Evolutionary conservation across 164 flowering plant species (phyloP).

Genomic region (Stephania yunnanensis): DNA sequence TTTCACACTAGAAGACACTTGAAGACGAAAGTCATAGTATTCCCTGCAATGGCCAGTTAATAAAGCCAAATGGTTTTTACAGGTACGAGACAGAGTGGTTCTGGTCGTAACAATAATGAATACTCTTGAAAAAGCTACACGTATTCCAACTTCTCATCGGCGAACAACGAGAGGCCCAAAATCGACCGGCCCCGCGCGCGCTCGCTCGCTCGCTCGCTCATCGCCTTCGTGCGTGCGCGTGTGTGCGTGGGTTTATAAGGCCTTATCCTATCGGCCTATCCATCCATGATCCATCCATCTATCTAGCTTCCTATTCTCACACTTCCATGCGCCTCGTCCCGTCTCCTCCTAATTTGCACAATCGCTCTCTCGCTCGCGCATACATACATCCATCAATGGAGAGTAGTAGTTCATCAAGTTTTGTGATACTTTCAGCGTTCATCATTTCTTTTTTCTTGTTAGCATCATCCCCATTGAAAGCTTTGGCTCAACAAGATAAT

Average conservation of each 20-base stretch:
- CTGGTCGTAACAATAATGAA: background rate
- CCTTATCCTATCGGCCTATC: slow-evolving; percentile 54
- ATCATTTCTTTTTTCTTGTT: too few relatives aligned
- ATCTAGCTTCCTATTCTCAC: background rate
- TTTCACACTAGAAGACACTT: too few relatives aligned
- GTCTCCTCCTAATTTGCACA: slow-evolving; percentile 3
- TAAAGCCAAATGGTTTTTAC: background rate
- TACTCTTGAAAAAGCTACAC: background rate
- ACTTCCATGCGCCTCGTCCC: too few relatives aligned
- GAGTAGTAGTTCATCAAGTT: too few relatives aligned
- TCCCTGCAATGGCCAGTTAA: too few relatives aligned
- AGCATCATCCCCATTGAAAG: too few relatives aligned
- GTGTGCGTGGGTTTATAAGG: background rate
- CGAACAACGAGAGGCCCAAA: slow-evolving; percentile 53
- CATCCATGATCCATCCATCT: slow-evolving; percentile 12
- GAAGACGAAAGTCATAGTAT: background rate
- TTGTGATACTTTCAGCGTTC: too few relatives aligned
- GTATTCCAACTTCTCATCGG: background rate
- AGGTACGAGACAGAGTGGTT: background rate
- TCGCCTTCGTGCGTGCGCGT: background rate
- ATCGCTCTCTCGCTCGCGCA: background rate
- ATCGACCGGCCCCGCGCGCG: slow-evolving; percentile 29
- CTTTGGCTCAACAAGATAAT: too few relatives aligned
- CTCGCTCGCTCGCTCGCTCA: slow-evolving; percentile 5
- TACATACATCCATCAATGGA: too few relatives aligned